Evolutionary conservation across 192 early-diverging fungal genomes (phyloP), one percentile per base, ranked within the genome.

Genomic region (Entomortierella lignicola): DNA sequence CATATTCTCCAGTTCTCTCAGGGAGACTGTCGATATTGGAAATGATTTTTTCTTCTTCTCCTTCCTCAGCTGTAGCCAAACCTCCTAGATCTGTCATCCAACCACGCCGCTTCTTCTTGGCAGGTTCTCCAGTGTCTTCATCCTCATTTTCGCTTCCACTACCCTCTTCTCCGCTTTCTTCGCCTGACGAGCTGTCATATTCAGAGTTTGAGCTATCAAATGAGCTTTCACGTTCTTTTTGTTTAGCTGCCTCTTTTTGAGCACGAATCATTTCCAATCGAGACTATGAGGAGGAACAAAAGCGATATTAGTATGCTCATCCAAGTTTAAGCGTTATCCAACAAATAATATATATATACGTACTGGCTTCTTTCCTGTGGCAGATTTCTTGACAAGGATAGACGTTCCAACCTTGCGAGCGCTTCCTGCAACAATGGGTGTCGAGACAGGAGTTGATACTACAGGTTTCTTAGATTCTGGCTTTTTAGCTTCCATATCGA

Each of bases 121-220:
- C 66, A 15, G 66, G 68, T 47, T 84, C 77, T 8, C 65, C 59
- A 11, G 50, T 48, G 18, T 74, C 47, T 18, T 77, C 77, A 4
- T 47, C 60, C 12, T 84, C 69, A 2, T 77, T 72, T 17, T 74
- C 67, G 50, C 72, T 72, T 31, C 86, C 88, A 27, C 89, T 82
- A n/a, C 71, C 59, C 32, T 85, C 86, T 13, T 91, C 81, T 4
- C 82, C 83, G 25, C 50, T 70, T 17, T 79, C 82, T 10, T 73
- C 73, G 23, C 71, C 81, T 21, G 77, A 81, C 1, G 74, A 81
- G 12, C 71, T 69, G 50, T 89, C 87, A 80, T 89, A 80, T 5
- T 85, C 88, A 30, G 89, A 89, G 52, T 90, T 88, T 5, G 93
- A 93, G 61, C 92, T 92, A 82, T 93, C 92, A 81, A 92, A 92